Base-by-base conservation (phyloP, 108 stramenopile genomes). In the Phaeodactylum tricornutum region DNA sequence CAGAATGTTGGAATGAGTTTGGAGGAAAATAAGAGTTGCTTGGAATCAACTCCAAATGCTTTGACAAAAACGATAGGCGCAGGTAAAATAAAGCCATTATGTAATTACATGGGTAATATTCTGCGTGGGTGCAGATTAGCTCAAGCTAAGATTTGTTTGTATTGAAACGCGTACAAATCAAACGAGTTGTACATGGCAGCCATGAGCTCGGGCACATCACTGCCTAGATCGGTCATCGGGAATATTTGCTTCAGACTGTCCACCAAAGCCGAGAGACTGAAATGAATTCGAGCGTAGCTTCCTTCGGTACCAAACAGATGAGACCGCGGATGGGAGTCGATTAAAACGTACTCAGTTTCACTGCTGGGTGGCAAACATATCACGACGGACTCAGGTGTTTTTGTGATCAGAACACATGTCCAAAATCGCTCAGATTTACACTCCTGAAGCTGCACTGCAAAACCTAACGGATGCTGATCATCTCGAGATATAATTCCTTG, bases 241-340 rank as follows among this genome's bases (percentile, higher is more conserved):
- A 89, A 89, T 29, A 85, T 75, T 17, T 55, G 43, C 27, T 64
- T 29, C 23, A 84, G 58, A 21, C 49, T 58, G 57, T 68, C 59
- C 20, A 82, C 50, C 16, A 89, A 48, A 31, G 43, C 28, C 28
- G 47, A 42, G 51, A 84, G 39, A 32, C 41, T 53, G 4, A 64
- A 32, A 64, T 83, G 78, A 30, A 66, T 49, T 17, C 67, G 49
- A 12, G 75, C 83, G 66, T 89, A 89, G 1, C 75, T 62, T 0
- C 26, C 20, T n/a, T 51, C 36, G 19, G 35, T 43, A 9, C 46
- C 60, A 12, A 66, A 38, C 17, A 71, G 55, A 17, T 71, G 69
- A 0, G 87, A 72, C 6, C 87, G 63, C 21, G 87, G 87, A 55
- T 89, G 87, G 2, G 87, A 84, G 64, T 89, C 87, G 27, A 89